phyloP scores from a whole-genome alignment of 169 alveolate genomes.

The Plasmodium blacklocki region DNA sequence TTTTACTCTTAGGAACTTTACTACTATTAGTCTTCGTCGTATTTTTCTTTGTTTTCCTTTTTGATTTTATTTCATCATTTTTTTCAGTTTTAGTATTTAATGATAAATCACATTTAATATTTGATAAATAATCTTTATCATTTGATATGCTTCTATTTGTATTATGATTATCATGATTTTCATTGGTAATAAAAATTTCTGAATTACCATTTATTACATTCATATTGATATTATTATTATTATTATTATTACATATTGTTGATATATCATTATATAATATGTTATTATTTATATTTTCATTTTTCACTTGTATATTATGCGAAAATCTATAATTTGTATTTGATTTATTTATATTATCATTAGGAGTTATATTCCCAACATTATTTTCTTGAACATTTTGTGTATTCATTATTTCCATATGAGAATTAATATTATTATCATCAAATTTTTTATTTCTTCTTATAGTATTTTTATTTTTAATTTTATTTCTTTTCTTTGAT shows the following conservation, averaged over 20 bases:
- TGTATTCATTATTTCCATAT: neutral
- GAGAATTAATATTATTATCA: conserved; percentile 1
- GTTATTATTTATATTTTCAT: neutral
- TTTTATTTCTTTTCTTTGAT: conserved; percentile 12
- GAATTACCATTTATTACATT: neutral
- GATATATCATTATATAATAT: neutral
- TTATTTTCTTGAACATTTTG: conserved; percentile 20
- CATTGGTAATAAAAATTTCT: neutral
- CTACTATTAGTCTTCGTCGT: neutral
- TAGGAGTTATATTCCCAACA: neutral
- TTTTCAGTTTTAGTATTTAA: neutral
- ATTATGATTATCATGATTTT: neutral
- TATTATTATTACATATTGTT: neutral
- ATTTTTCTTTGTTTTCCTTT: conserved; percentile 20
- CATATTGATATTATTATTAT: neutral
- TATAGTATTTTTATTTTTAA: conserved; percentile 24
- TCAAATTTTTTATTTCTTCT: neutral
- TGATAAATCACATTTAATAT: neutral
- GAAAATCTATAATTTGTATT: neutral
- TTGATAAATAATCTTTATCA: neutral
- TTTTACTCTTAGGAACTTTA: conserved; percentile 24
- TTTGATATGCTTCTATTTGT: neutral
- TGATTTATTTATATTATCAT: conserved; percentile 6
- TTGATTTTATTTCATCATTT: conserved; percentile 3
- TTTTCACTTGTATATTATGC: neutral